Conservation (phyloP, 1,139 yeast genomes). For the Lodderomyces metapsilosis region DNA sequence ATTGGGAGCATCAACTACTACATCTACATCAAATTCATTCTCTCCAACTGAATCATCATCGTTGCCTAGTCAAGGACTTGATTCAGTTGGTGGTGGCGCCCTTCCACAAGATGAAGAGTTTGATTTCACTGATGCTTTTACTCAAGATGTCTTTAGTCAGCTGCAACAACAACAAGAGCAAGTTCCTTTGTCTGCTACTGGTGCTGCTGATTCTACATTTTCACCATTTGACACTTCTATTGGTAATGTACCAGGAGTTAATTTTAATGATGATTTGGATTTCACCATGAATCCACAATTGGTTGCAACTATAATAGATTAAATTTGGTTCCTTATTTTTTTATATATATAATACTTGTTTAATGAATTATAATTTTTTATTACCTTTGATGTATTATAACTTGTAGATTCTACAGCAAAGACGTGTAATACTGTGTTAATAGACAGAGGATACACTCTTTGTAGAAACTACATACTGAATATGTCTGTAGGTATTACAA, state of each 20-base stretch:
- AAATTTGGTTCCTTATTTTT: too few species aligned
- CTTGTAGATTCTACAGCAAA: too few species aligned
- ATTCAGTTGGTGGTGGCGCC: background rate
- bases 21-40: background rate
- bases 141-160: background rate
- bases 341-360: too few species aligned
- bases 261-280: background rate
- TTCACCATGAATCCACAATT: conserved; percentile 1
- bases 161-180: too few species aligned
- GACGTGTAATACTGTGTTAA: too few species aligned
- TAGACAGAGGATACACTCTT: too few species aligned
- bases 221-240: background rate
- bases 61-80: background rate
- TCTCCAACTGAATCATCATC: background rate
- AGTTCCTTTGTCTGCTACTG: too few species aligned
- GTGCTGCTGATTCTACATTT: conserved; percentile 1
- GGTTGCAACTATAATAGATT: conserved; percentile 1
- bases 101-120: conserved; percentile 1
- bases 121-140: conserved; percentile 1
- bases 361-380: background rate
- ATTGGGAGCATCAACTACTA: background rate
- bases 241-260: background rate
- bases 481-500: too few species aligned
- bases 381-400: background rate
- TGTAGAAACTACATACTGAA: too few species aligned